These are phyloP conservation scores for Fagus sylvatica DNA, from an alignment of 306 rosid species.

Conservation along the genomic window DNA sequence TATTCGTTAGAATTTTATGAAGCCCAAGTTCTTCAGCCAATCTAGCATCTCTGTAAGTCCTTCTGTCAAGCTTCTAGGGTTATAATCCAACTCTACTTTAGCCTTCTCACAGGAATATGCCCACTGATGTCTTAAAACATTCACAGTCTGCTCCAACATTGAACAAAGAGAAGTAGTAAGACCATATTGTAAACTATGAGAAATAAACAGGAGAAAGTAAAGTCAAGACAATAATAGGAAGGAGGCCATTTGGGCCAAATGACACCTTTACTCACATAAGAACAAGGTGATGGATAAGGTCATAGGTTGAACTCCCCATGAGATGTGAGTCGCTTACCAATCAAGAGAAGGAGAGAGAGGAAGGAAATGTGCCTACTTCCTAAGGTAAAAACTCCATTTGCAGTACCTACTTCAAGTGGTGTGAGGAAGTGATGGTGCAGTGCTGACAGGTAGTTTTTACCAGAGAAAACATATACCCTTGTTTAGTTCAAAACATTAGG, in stretches of 20 bases:
- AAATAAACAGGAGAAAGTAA: not conserved
- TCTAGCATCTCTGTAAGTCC: constrained; percentile 74
- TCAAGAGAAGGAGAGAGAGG: not conserved
- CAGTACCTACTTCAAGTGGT: not conserved
- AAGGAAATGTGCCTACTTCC: not conserved
- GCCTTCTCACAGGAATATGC: constrained; percentile 68
- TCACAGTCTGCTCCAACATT: constrained; percentile 61
- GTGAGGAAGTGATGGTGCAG: not conserved
- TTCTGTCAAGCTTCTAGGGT: constrained; percentile 74
- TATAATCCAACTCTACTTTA: constrained; percentile 45
- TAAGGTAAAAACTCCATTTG: not conserved
- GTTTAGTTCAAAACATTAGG: not conserved
- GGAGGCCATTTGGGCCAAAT: not conserved
- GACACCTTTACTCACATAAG: not conserved
- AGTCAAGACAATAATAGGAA: not conserved
- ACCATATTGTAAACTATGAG: not conserved
- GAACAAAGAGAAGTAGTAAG: constrained; percentile 16
- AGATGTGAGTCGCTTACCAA: not conserved
- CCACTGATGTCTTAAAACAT: constrained; percentile 74
- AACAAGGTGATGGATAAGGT: not conserved
- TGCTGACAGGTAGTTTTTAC: not conserved
- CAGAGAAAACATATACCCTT: not conserved
- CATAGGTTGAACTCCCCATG: not conserved
- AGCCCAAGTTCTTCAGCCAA: constrained; percentile 72
- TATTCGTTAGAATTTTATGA: constrained; percentile 43